These are phyloP conservation scores for Jatropha curcas DNA, from an alignment of 345 rosid genomes.

Conservation along the genomic window DNA sequence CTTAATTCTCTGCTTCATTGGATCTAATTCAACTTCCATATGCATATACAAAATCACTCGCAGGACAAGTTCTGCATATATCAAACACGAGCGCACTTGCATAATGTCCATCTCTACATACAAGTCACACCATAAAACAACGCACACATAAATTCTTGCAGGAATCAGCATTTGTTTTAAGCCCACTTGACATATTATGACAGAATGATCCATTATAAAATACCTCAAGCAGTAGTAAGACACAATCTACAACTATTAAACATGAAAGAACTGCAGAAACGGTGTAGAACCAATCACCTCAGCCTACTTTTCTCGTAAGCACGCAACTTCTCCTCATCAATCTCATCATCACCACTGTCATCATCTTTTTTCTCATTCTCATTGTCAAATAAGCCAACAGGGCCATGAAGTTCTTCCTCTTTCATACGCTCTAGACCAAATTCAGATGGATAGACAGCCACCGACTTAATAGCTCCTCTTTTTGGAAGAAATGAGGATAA, in stretches of 20 bases:
- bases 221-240: background rate
- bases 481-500: constrained; percentile 78
- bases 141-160: background rate
- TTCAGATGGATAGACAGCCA: constrained; percentile 85
- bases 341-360: constrained; percentile 30
- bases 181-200: background rate
- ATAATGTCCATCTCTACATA: too few relatives aligned
- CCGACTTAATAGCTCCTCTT: constrained; percentile 70
- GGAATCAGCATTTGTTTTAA: background rate
- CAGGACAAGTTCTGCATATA: too few relatives aligned
- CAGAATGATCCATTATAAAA: background rate
- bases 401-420: constrained; percentile 95
- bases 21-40: too few relatives aligned
- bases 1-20: too few relatives aligned
- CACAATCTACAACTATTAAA: background rate
- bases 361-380: constrained; percentile 38
- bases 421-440: constrained; percentile 87
- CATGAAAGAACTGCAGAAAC: background rate
- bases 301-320: constrained; percentile 78
- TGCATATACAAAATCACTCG: too few relatives aligned
- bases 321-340: constrained; percentile 61
- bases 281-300: constrained; percentile 44
- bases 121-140: too few relatives aligned
- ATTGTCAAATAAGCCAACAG: constrained; percentile 68
- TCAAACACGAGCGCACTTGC: too few relatives aligned